Evolutionary conservation across 2,329 filamentous ascomycete species (phyloP), one percentile per base, ranked within the genome.

Genomic region (Colletotrichum sp.): DNA sequence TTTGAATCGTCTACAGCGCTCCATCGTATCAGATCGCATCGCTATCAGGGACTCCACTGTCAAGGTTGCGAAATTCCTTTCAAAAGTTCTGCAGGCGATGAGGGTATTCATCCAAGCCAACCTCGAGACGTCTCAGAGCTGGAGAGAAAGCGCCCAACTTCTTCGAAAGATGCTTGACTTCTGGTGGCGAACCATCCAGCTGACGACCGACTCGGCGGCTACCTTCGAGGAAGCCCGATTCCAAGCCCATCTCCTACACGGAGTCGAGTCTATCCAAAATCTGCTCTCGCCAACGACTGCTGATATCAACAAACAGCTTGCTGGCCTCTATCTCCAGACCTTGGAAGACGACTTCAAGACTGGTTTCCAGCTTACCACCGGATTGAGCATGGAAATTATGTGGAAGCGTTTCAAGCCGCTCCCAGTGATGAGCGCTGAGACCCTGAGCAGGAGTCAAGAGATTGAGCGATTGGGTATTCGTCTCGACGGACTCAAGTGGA

Each of bases 331-430:
- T 43, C 78, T 87, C 2, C 80, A 83, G 1, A 86, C 84, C 8
- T 80, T 93, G 3, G 84, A 89, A 58, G 85, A 85, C 52, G 88
- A 89, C 66, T 96, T 98, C 80, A 89, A 91, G 28, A 89, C 91
- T 18, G 92, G 91, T 3, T 96, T 96, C 85, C 92, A 92, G 71
- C 86, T 97, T 16, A 92, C 88, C 0, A 96, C 94, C 3, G 96
- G 95, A 1, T 86, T 96, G 15, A 93, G 92, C 78, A 97, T 97
- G 94, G 94, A 97, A 81, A 83, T 86, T 10, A 88, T 98, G 7
- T 98, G 96, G 96, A 90, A 91, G 56, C 80, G 87, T 2, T 91
- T 97, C 80, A 91, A 94, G 69, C 95, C 96, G 1, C 83, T 86
- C 13, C 88, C 91, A 6, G 87, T 93, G 27, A 84, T 87, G 3